Evolutionary conservation across 352 stramenopile species (phyloP), one percentile per base, ranked within the genome.

Genomic region (Phytophthora hybrid): DNA sequence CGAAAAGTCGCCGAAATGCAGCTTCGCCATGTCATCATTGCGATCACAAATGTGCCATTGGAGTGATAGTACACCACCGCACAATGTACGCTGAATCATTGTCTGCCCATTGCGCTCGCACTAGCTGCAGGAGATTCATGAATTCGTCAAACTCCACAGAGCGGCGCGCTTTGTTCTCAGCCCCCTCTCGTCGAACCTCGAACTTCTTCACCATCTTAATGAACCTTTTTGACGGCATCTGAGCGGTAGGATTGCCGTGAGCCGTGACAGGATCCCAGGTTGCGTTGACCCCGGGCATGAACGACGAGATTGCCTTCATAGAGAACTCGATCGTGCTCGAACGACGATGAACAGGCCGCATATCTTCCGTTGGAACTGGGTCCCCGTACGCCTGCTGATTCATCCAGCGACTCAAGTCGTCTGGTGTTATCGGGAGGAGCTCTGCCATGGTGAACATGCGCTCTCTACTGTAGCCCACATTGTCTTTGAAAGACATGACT

Each of bases 21-120:
- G 19, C 16, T 75, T 66, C 56, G 71, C 66, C 69, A 75, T 68
- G 23, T 68, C 52, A 18, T 68, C 51, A 10, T 64, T 71, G 3
- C 29, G 21, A 5, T 61, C 23, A 0, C 62, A 52, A 3, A 71
- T 10, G 46, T 71, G 61, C 47, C 61, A 75, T 19, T 75, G 61
- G 10, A 78, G 23, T 1, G 64, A 26, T 4, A 78, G 6, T 1
- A 73, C 63, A 6, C 57, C 60, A 18, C 51, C 32, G 23, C 26
- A 71, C 56, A 32, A 71, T 59, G 55, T 53, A 46, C 7, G n/a
- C 23, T 13, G n/a, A 60, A 16, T 55, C 18, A 41, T 4, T 34
- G 11, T 26, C 3, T 11, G 3, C 46, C 21, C 37, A 32, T 31
- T 44, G 6, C 4, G 29, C 19, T 14, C 66, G 23, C 29, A 73